phyloP scores from a whole-genome alignment of 176 grass and related monocot species.

The Dendrocalamus sinicus region DNA sequence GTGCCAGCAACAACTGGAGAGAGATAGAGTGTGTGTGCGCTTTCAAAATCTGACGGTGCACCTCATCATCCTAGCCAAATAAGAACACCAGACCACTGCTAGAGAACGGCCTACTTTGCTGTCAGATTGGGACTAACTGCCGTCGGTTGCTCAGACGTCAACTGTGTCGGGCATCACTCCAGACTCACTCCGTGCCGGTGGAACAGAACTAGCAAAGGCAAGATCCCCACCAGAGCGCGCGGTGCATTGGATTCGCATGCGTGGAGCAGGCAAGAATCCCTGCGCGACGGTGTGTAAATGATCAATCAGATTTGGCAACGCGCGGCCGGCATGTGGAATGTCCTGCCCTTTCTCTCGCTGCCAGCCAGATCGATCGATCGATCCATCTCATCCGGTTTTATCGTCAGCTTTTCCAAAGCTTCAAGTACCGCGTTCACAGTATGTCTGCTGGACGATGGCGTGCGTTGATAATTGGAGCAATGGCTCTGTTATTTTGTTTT shows the following conservation, averaged over 20 bases:
- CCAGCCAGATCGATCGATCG: neutral
- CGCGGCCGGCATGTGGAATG: neutral
- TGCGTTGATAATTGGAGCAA: neutral
- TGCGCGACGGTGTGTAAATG: neutral
- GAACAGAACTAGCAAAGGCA: neutral
- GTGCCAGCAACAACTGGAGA: neutral
- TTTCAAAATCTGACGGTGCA: neutral
- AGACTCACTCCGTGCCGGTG: neutral
- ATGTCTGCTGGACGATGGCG: neutral
- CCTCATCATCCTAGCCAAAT: neutral
- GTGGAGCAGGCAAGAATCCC: neutral
- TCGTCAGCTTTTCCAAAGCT: constrained; percentile 7
- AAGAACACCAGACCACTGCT: neutral
- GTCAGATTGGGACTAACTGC: neutral
- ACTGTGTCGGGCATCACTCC: neutral
- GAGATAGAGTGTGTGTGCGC: no score
- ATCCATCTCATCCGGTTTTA: neutral
- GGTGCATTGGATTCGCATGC: constrained; percentile 52
- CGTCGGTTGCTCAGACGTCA: neutral
- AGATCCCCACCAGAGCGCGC: constrained; percentile 20
- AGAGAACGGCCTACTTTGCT: neutral
- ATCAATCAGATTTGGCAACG: neutral
- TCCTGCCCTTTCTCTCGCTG: neutral
- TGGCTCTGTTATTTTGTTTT: neutral
- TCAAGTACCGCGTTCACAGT: constrained; percentile 34